A percentile compares a stretch with the other conserved stretches of the same genome.
These are phyloP conservation scores for Grammothele lineata DNA, from an alignment of 768 basidiomycete genomes.

Conservation along the genomic window DNA sequence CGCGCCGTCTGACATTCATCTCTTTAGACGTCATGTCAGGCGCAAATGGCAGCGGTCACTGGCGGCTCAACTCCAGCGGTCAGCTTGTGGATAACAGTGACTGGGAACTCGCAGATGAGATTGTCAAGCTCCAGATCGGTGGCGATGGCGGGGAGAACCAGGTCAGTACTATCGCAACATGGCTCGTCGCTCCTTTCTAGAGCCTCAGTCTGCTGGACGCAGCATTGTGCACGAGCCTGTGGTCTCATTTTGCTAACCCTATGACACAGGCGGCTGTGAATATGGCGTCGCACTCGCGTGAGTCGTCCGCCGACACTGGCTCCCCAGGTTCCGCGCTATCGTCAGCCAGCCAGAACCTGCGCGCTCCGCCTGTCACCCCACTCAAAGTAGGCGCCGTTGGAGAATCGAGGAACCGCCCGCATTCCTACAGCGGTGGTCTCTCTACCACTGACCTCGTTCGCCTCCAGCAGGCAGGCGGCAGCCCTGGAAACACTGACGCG, in stretches of 20 bases:
- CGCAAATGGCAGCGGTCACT: conserved; percentile 44
- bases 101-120: conserved; percentile 73
- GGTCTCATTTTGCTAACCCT: conserved; percentile 61
- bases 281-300: conserved; percentile 67
- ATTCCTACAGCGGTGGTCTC: conserved; percentile 77
- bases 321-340: conserved; percentile 54
- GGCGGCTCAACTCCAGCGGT: conserved; percentile 62
- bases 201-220: conserved; percentile 60
- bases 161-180: conserved; percentile 61
- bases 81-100: conserved; percentile 60
- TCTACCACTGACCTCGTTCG: conserved; percentile 72
- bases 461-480: conserved; percentile 59
- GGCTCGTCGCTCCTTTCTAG: conserved; percentile 67
- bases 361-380: conserved; percentile 43
- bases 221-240: conserved; percentile 64
- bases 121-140: conserved; percentile 67
- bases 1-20: conserved; percentile 23
- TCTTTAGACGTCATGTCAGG: conserved; percentile 32
- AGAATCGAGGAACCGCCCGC: conserved; percentile 73
- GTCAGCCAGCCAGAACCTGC: conserved; percentile 50
- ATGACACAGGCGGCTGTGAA: conserved; percentile 66
- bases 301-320: conserved; percentile 75
- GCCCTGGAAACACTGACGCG: conserved; percentile 26
- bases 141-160: conserved; percentile 51
- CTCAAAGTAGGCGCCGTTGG: conserved; percentile 47